These are phyloP conservation scores for Arabidopsis suecica DNA, from an alignment of 345 rosid species.

Conservation along the genomic window DNA sequence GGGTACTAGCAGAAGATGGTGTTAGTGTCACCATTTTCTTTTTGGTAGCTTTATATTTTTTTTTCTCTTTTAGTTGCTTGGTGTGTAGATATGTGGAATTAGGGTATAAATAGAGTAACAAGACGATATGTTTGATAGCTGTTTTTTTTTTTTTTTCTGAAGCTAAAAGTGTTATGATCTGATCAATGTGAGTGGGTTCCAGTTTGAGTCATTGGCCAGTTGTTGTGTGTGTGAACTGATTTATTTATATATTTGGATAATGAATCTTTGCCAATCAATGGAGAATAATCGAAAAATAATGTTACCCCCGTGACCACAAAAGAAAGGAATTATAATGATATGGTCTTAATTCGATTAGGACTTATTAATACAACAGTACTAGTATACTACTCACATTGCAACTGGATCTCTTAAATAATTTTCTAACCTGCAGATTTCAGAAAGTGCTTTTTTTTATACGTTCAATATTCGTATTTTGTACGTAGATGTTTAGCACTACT, in stretches of 20 bases:
- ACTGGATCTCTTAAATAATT: background rate
- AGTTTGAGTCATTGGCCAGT: slow-evolving; percentile 38
- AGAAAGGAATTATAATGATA: background rate
- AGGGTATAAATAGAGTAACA: slow-evolving; percentile 40
- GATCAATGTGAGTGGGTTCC: slow-evolving; percentile 40
- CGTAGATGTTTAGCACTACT: background rate
- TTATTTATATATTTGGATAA: background rate
- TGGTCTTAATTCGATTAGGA: slow-evolving; percentile 15
- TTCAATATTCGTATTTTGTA: background rate
- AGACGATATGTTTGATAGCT: slow-evolving; percentile 30
- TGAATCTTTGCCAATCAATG: slow-evolving; percentile 24
- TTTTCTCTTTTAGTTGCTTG: background rate
- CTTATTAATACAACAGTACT: background rate
- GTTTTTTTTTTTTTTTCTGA: slow-evolving; percentile 21
- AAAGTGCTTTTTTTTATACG: background rate
- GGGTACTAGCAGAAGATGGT: slow-evolving; percentile 45
- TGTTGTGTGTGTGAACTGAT: slow-evolving; percentile 22
- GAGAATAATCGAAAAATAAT: slow-evolving; percentile 1
- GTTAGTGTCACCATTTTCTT: slow-evolving; percentile 33
- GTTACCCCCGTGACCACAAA: slow-evolving; percentile 27
- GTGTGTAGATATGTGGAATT: slow-evolving; percentile 7
- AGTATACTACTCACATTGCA: background rate
- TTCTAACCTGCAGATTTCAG: background rate
- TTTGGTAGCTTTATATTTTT: background rate
- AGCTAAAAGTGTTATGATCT: slow-evolving; percentile 30